These are phyloP conservation scores for Heliamphora exappendiculata DNA, from an alignment of 148 eudicot genomes.

Conservation along the genomic window DNA sequence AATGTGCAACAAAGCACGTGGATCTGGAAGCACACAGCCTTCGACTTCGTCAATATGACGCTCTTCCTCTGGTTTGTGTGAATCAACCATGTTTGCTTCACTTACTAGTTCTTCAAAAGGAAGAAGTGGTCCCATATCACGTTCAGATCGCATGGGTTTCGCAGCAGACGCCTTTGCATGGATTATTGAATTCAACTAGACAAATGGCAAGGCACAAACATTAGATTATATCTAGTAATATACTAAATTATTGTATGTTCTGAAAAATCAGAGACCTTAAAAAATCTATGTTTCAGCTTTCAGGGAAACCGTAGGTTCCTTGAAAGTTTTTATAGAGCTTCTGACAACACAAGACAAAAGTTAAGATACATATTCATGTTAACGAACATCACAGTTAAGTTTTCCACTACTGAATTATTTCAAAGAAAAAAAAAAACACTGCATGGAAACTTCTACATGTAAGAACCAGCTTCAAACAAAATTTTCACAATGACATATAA, in stretches of 20 bases:
- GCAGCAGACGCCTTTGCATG: constrained; percentile 35
- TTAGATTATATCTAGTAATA: background rate
- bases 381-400: background rate
- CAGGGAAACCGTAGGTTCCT: background rate
- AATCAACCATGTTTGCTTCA: constrained; percentile 23
- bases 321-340: background rate
- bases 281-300: background rate
- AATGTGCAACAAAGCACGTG: constrained; percentile 64
- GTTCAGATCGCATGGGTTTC: constrained; percentile 32
- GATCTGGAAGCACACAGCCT: constrained; percentile 59
- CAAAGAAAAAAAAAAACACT: background rate
- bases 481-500: background rate
- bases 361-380: background rate
- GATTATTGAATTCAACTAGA: constrained; percentile 36
- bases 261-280: background rate
- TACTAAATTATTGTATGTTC: background rate
- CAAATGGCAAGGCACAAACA: background rate
- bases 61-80: constrained; percentile 31
- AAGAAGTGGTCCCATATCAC: constrained; percentile 60
- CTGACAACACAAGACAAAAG: background rate
- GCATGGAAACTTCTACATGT: background rate
- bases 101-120: constrained; percentile 73
- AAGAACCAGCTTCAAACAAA: background rate
- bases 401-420: background rate
- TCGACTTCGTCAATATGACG: constrained; percentile 17